These are phyloP conservation scores for Candida nemodendra DNA, from an alignment of 805 yeast genomes.

Conservation along the genomic window DNA sequence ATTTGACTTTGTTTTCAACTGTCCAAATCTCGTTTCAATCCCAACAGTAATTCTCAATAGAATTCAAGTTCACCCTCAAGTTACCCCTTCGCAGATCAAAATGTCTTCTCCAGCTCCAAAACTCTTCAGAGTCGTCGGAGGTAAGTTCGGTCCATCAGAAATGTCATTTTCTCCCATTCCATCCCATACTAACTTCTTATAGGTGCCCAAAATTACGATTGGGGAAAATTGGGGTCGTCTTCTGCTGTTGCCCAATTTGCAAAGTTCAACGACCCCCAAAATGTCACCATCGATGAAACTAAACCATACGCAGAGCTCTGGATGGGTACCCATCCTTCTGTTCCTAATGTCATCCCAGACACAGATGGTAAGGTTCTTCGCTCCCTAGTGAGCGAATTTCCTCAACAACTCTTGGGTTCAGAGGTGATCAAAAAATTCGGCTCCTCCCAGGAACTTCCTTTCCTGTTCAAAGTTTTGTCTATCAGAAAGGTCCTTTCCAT, in stretches of 20 bases:
- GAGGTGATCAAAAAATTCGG: conserved; percentile 65
- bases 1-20: too few species aligned
- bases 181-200: conserved; percentile 1
- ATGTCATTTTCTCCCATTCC: not conserved
- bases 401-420: conserved; percentile 58
- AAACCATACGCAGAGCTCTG: conserved; percentile 96
- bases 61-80: too few species aligned
- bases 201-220: conserved; percentile 39
- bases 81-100: not conserved
- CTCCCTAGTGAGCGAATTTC: conserved; percentile 60
- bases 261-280: conserved; percentile 56
- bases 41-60: not conserved
- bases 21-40: not conserved
- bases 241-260: conserved; percentile 93
- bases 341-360: conserved; percentile 66
- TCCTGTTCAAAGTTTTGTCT: conserved; percentile 89
- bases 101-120: conserved; percentile 13
- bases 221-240: conserved; percentile 70
- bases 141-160: conserved; percentile 27
- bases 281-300: conserved; percentile 59
- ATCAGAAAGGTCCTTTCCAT: conserved; percentile 90
- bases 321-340: conserved; percentile 99
- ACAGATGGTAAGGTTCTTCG: conserved; percentile 56
- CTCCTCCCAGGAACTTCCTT: conserved; percentile 73
- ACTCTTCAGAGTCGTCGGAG: conserved; percentile 35